phyloP scores from a whole-genome alignment of 176 grass and related monocot species.

The Metroxylon sagu region DNA sequence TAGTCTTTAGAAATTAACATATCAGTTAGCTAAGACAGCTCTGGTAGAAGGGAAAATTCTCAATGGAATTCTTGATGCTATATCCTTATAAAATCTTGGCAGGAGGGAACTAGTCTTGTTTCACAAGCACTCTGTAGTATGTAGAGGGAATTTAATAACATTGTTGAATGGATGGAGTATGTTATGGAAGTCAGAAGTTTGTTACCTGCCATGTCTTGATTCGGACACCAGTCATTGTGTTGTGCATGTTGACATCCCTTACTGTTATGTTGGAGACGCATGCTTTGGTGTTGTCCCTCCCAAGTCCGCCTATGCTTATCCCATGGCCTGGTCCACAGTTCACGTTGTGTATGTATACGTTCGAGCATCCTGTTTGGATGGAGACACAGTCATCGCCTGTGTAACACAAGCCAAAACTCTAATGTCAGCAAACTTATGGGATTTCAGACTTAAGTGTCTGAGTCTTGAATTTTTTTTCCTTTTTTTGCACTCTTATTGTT shows the following conservation, averaged over 20 bases:
- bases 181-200: too few relatives aligned
- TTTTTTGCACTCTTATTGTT: too few relatives aligned
- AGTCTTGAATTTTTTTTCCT: too few relatives aligned
- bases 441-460: too few relatives aligned
- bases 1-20: background rate
- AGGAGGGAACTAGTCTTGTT: too few relatives aligned
- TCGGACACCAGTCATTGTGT: constrained; percentile 90
- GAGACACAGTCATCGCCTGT: constrained; percentile 90
- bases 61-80: too few relatives aligned
- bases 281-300: constrained; percentile 89
- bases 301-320: constrained; percentile 97
- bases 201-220: constrained; percentile 99
- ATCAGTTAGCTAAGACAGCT: too few relatives aligned
- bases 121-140: too few relatives aligned
- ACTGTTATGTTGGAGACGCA: constrained; percentile 97
- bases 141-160: too few relatives aligned
- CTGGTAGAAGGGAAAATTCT: too few relatives aligned
- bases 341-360: constrained; percentile 86
- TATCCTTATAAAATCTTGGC: too few relatives aligned
- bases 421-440: background rate
- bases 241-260: constrained; percentile 79
- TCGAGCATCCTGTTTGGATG: constrained; percentile 94
- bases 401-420: constrained; percentile 23
- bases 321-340: constrained; percentile 96
- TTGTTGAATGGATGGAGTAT: too few relatives aligned